Evolutionary conservation across 495 filamentous ascomycete genomes (phyloP), one percentile per base, ranked within the genome.

Genomic region (Tuber brumale): DNA sequence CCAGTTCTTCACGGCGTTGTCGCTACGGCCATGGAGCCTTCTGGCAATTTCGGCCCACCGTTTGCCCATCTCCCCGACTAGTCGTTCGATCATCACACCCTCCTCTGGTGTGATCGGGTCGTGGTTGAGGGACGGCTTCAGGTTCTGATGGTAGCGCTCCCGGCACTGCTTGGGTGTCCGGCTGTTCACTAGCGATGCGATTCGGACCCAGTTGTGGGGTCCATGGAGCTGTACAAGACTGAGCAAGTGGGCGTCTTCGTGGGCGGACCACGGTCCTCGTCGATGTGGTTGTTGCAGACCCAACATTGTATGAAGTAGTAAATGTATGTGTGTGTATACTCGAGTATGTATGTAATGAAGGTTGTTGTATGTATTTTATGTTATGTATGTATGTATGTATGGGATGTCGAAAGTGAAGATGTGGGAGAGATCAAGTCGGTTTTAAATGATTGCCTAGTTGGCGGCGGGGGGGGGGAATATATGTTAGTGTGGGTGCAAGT

Each of bases 1-100:
- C 93, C 94, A 98, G 85, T 99, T 99, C 89, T 99, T 99, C 72
- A 99, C 94, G 45, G 93, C 92, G 82, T 99, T 99, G 87, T 99
- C 95, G 85, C 94, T 97, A 80, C 95, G 90, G 77, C 94, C 95
- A 27, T 91, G 89, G 37, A 99, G 89, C 27, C 89, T 86, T 80
- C 95, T 89, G 41, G 95, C 94, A 79, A 99, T 98, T 80, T 97
- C 93, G 4, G 95, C 95, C 95, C 95, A 99, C 41, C 92, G 88
- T 85, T 93, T 96, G 70, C 95, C 95, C 87, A 92, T 91, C 77
- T 94, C 90, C 39, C 84, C 85, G 46, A 97, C 94, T 85, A 95
- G 86, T 70, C 88, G 86, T 85, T 96, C 92, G 83, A 99, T 97
- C 82, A 89, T 83, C 48, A 88, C 85, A 14, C 94, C 95, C 85